Evolutionary conservation across 2,329 filamentous ascomycete genomes (phyloP).

Genomic region (Colletotrichum melonis): DNA sequence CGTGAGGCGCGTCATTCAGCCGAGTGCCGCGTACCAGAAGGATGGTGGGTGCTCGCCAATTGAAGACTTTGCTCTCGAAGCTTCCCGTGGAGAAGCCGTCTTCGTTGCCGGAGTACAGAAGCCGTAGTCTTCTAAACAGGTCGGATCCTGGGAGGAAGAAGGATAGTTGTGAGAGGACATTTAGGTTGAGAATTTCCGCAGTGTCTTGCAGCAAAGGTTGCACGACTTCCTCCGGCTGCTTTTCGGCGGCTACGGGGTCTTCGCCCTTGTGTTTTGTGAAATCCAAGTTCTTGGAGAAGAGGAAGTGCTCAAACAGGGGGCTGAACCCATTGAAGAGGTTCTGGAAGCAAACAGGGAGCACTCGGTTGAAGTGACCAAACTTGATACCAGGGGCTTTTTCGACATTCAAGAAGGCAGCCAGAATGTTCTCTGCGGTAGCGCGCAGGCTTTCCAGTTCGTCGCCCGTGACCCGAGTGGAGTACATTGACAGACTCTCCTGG

Average conservation of each 20-base stretch:
- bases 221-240: slow-evolving; percentile 41
- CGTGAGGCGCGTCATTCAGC: slow-evolving; percentile 59
- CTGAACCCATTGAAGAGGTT: slow-evolving; percentile 76
- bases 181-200: slow-evolving; percentile 74
- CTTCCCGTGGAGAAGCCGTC: slow-evolving; percentile 83
- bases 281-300: slow-evolving; percentile 79
- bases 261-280: slow-evolving; percentile 65
- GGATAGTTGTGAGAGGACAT: slow-evolving; percentile 75
- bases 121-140: slow-evolving; percentile 73
- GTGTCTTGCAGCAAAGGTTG: slow-evolving; percentile 63
- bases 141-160: slow-evolving; percentile 75
- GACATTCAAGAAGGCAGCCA: slow-evolving; percentile 73
- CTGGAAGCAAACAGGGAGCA: slow-evolving; percentile 70
- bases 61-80: slow-evolving; percentile 80
- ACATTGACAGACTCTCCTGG: slow-evolving; percentile 73
- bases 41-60: slow-evolving; percentile 81
- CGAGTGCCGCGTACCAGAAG: slow-evolving; percentile 74
- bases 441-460: slow-evolving; percentile 69
- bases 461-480: slow-evolving; percentile 67
- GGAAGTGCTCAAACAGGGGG: slow-evolving; percentile 78
- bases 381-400: slow-evolving; percentile 73
- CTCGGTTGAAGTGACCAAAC: slow-evolving; percentile 69
- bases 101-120: slow-evolving; percentile 76
- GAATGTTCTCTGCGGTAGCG: slow-evolving; percentile 70
- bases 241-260: slow-evolving; percentile 16